phyloP scores from a whole-genome alignment of 306 rosid species.

The Pyrus pyrifolia region DNA sequence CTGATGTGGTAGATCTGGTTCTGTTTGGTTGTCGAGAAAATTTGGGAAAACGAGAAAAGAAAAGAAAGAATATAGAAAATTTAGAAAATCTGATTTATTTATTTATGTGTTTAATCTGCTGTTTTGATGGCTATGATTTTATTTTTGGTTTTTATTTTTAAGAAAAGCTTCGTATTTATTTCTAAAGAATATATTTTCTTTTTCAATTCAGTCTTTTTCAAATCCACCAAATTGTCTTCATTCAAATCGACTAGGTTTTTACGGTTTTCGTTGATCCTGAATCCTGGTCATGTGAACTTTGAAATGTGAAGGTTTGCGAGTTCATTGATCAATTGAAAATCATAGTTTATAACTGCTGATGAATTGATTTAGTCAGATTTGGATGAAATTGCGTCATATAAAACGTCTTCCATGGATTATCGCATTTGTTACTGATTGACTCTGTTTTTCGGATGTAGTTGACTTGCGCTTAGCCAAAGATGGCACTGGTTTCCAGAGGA shows the following conservation, averaged over 20 bases:
- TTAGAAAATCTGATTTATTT: neutral
- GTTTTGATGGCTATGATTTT: neutral
- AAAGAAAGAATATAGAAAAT: neutral
- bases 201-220: neutral
- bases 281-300: neutral
- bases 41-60: neutral
- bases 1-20: conserved; percentile 9
- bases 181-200: neutral
- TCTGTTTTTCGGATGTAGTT: neutral
- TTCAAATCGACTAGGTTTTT: neutral
- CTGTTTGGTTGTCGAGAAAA: neutral
- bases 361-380: neutral
- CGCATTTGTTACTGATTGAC: neutral
- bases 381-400: neutral
- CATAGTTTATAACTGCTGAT: neutral
- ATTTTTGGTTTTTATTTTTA: neutral
- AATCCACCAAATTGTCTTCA: neutral
- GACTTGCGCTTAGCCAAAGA: conserved; percentile 17
- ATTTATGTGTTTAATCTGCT: neutral
- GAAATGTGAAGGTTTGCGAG: neutral
- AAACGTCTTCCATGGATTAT: neutral
- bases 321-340: neutral
- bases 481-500: conserved; percentile 67
- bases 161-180: neutral
- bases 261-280: neutral